A percentile compares a stretch with the other conserved stretches of the same genome.
Evolutionary conservation across 2,329 filamentous ascomycete species (phyloP).

Genomic region (Fonsecaea monophora): DNA sequence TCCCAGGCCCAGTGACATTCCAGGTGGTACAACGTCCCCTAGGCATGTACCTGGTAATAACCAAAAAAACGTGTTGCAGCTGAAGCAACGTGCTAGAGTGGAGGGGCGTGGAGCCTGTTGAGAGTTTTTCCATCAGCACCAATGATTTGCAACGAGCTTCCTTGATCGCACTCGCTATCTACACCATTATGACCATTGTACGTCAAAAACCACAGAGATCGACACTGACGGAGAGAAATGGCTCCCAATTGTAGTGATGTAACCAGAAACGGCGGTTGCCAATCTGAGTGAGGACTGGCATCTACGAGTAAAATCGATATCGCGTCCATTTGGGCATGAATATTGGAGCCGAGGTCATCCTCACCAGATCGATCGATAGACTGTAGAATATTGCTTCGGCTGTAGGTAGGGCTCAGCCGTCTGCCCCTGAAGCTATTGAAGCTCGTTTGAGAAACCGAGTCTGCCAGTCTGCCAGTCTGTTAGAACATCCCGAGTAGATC

Average conservation of each 20-base stretch:
- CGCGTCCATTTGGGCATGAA: background rate
- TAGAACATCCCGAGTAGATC: background rate
- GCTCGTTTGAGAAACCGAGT: background rate
- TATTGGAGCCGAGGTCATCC: background rate
- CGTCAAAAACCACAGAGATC: slow-evolving; percentile 21
- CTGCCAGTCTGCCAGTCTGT: background rate
- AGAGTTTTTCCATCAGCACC: background rate
- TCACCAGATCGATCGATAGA: background rate
- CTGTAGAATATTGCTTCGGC: background rate
- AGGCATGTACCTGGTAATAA: background rate
- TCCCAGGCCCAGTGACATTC: background rate
- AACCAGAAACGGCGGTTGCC: slow-evolving; percentile 5
- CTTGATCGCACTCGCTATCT: background rate
- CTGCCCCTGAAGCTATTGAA: background rate
- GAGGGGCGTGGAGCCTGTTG: background rate
- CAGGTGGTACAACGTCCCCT: background rate
- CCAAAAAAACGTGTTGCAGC: slow-evolving; percentile 1
- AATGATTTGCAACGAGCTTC: background rate
- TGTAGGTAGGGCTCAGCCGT: background rate
- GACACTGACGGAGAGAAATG: slow-evolving; percentile 10
- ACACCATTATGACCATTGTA: background rate
- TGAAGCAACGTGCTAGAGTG: background rate
- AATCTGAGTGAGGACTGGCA: background rate
- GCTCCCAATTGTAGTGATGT: slow-evolving; percentile 7
- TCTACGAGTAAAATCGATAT: background rate